Evolutionary conservation across 257 asterid genomes (phyloP).

Genomic region (Echium plantagineum): DNA sequence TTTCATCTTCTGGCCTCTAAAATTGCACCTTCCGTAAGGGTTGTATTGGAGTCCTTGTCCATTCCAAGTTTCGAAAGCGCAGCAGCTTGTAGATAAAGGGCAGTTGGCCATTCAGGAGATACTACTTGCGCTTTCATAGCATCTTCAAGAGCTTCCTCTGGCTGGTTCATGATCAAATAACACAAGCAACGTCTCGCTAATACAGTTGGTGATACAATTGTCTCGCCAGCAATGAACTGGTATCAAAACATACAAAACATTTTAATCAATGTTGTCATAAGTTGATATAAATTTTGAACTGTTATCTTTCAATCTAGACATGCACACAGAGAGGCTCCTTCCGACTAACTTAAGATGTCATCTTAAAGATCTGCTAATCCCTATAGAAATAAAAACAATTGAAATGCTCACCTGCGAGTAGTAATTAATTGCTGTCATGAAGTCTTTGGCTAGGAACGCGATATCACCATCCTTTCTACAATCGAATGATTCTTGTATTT

Average conservation of each 20-base stretch:
- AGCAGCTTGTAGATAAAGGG: conserved; percentile 39
- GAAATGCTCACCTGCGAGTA: conserved; percentile 27
- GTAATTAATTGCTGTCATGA: conserved; percentile 26
- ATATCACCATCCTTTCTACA: conserved; percentile 34
- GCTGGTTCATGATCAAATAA: conserved; percentile 23
- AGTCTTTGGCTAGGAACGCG: conserved; percentile 33
- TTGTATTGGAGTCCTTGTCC: conserved; percentile 34
- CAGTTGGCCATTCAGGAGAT: conserved; percentile 37
- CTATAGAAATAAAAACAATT: not conserved
- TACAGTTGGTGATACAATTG: conserved; percentile 33
- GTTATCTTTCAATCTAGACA: no score
- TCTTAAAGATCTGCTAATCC: not conserved
- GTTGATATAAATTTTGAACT: no score
- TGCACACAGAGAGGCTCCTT: no score
- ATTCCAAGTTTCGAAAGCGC: conserved; percentile 34
- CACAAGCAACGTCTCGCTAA: conserved; percentile 35
- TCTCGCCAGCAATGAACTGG: conserved; percentile 35
- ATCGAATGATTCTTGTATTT: conserved; percentile 33
- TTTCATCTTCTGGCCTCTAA: conserved; percentile 22
- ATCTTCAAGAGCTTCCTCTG: conserved; percentile 42
- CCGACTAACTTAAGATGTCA: not conserved
- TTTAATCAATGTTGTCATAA: not conserved
- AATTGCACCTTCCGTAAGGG: conserved; percentile 30
- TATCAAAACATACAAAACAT: not conserved
- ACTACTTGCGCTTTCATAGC: conserved; percentile 44